Percentiles rank a stretch among this genome's conserved stretches.
phyloP scores from a whole-genome alignment of 768 basidiomycete genomes.

The Cystobasidium tubakii region DNA sequence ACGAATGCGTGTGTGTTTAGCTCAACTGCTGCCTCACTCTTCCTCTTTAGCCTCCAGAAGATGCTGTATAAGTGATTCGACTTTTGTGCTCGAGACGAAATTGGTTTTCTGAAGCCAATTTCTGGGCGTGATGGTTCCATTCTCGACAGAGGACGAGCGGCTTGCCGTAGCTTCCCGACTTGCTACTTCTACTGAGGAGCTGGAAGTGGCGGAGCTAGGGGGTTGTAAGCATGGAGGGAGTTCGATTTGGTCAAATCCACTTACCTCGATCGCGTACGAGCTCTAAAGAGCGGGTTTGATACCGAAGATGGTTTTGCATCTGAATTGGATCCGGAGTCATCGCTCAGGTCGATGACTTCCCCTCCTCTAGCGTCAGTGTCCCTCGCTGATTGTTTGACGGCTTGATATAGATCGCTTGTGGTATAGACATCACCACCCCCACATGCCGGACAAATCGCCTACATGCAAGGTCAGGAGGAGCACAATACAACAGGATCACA shows the following conservation, averaged over 20 bases:
- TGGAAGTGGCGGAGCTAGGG: neutral
- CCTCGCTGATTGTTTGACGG: conserved; percentile 44
- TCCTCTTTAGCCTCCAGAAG: conserved; percentile 60
- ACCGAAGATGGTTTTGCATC: neutral
- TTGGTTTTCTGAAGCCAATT: conserved; percentile 69
- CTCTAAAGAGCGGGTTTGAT: neutral
- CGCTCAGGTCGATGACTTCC: conserved; percentile 38
- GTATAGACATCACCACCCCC: conserved; percentile 45
- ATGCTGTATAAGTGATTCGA: conserved; percentile 71
- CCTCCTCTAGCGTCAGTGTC: conserved; percentile 30
- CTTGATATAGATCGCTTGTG: conserved; percentile 19
- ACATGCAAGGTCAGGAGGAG: conserved; percentile 40
- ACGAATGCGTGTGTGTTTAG: too few relatives aligned
- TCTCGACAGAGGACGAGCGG: neutral
- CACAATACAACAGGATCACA: conserved; percentile 58
- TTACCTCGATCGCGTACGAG: neutral
- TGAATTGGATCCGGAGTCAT: conserved; percentile 25
- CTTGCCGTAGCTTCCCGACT: neutral
- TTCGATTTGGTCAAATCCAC: neutral
- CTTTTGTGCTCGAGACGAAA: conserved; percentile 74
- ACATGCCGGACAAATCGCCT: conserved; percentile 69
- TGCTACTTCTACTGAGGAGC: neutral
- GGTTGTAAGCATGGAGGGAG: neutral
- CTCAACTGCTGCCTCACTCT: conserved; percentile 58
- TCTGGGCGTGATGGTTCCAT: conserved; percentile 35